These are phyloP conservation scores for Lactifluus pinguis DNA, from an alignment of 768 basidiomycete genomes.

Conservation along the genomic window DNA sequence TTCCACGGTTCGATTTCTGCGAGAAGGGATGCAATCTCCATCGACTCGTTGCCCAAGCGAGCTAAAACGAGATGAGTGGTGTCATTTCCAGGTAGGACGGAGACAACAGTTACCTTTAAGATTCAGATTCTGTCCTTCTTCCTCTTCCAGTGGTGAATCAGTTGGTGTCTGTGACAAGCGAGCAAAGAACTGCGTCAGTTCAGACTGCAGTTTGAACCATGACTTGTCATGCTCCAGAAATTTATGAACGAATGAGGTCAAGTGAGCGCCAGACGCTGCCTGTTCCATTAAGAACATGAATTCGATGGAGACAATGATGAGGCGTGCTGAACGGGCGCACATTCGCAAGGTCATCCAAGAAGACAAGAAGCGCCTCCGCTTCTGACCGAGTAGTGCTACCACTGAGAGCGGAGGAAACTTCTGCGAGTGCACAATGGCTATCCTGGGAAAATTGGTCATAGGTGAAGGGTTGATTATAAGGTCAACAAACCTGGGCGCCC, in stretches of 20 bases:
- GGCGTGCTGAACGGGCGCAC: not conserved
- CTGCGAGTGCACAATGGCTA: not conserved
- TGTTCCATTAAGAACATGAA: not conserved
- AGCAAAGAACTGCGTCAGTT: slow-evolving; percentile 6
- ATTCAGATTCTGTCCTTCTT: not conserved
- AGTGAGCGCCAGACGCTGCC: not conserved
- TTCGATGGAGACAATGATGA: not conserved
- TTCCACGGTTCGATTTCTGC: not conserved
- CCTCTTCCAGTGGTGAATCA: slow-evolving; percentile 1
- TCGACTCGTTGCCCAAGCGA: slow-evolving; percentile 2
- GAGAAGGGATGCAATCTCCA: slow-evolving; percentile 2
- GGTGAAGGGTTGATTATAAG: not conserved
- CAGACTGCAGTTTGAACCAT: slow-evolving; percentile 6
- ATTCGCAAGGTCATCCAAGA: slow-evolving; percentile 7
- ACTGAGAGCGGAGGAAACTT: not conserved
- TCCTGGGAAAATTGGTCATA: slow-evolving; percentile 5
- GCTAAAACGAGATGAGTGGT: not conserved
- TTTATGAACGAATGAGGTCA: slow-evolving; percentile 6
- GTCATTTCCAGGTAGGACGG: not conserved
- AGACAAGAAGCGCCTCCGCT: not conserved
- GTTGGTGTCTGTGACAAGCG: slow-evolving; percentile 7
- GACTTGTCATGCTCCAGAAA: slow-evolving; percentile 17
- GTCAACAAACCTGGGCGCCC: slow-evolving; percentile 22
- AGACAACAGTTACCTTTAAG: slow-evolving; percentile 1
- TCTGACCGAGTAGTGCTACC: not conserved